Conservation (phyloP, 306 rosid genomes). For the Trifolium subterraneum region DNA sequence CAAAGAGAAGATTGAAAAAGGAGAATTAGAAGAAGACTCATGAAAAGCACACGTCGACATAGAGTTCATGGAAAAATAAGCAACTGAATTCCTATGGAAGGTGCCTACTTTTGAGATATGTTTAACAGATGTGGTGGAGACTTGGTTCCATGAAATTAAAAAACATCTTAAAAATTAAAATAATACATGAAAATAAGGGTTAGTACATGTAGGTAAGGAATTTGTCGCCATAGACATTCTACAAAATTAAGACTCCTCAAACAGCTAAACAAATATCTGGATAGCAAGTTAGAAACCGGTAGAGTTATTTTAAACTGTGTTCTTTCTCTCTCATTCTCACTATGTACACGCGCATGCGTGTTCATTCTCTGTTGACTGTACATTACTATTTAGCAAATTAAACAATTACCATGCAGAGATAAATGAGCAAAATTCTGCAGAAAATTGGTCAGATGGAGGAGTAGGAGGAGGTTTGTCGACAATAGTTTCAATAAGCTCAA, state of each 20-base stretch:
- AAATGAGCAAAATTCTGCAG: conserved; percentile 83
- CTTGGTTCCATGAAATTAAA: conserved; percentile 4
- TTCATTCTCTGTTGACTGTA: conserved; percentile 18
- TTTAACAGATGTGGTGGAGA: background rate
- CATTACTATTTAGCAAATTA: conserved; percentile 33
- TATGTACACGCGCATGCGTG: background rate
- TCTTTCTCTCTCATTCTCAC: background rate
- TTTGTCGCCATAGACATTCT: too few relatives aligned
- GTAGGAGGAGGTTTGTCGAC: conserved; percentile 83
- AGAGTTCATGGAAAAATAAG: conserved; percentile 15
- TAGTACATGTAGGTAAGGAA: background rate
- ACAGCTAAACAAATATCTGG: conserved; percentile 17
- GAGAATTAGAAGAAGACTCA: conserved; percentile 52
- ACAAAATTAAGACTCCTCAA: conserved; percentile 34
- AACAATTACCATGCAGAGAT: conserved; percentile 87
- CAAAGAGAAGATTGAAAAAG: conserved; percentile 37
- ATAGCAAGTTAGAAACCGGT: conserved; percentile 28
- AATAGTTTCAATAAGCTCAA: conserved; percentile 88
- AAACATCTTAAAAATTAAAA: conserved; percentile 8
- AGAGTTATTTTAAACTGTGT: background rate
- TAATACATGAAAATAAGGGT: conserved; percentile 25
- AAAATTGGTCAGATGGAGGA: conserved; percentile 86
- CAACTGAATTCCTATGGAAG: background rate
- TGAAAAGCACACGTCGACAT: conserved; percentile 19
- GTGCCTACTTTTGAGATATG: conserved; percentile 1